A percentile compares a stretch with the other conserved stretches of the same genome.
Evolutionary conservation across 305 asterid species (phyloP).

Genomic region (Ilex paraguariensis): DNA sequence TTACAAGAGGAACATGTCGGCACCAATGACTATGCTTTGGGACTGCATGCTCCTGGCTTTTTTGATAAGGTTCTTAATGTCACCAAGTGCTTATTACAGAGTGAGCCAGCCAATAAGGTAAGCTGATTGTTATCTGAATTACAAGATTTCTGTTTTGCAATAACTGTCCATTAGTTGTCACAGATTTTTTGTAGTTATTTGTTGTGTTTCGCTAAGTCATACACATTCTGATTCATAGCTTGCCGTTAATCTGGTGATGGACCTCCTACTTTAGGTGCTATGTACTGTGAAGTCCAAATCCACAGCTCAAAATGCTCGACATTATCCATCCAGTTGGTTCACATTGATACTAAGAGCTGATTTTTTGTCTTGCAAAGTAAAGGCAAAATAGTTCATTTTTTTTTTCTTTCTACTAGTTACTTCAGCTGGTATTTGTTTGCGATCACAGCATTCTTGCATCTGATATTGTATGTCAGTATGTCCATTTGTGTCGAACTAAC

Average conservation of each 20-base stretch:
- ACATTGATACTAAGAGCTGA: background rate
- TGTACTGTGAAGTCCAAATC: background rate
- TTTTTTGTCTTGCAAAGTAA: background rate
- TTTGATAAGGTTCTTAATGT: slow-evolving; percentile 89
- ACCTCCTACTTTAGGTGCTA: no score
- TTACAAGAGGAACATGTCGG: slow-evolving; percentile 44
- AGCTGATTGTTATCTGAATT: slow-evolving; percentile 11
- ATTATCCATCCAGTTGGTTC: background rate
- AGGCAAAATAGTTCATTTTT: background rate
- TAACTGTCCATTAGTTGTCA: background rate
- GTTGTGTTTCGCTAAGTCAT: background rate
- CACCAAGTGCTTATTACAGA: slow-evolving; percentile 74
- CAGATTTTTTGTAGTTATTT: background rate
- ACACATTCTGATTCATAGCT: background rate
- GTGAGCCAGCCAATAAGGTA: slow-evolving; percentile 85
- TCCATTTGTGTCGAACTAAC: background rate
- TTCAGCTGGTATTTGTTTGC: background rate
- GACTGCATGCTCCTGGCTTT: slow-evolving; percentile 95
- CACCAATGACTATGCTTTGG: slow-evolving; percentile 58
- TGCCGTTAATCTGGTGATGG: background rate
- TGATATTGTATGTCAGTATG: no score
- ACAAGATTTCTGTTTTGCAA: background rate
- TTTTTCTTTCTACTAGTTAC: background rate
- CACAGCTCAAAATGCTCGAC: background rate
- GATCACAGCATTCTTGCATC: no score